Percentiles rank a stretch among this genome's conserved stretches.
Evolutionary conservation across 2,329 filamentous ascomycete species (phyloP).

Genomic region (Fusarium sp.): DNA sequence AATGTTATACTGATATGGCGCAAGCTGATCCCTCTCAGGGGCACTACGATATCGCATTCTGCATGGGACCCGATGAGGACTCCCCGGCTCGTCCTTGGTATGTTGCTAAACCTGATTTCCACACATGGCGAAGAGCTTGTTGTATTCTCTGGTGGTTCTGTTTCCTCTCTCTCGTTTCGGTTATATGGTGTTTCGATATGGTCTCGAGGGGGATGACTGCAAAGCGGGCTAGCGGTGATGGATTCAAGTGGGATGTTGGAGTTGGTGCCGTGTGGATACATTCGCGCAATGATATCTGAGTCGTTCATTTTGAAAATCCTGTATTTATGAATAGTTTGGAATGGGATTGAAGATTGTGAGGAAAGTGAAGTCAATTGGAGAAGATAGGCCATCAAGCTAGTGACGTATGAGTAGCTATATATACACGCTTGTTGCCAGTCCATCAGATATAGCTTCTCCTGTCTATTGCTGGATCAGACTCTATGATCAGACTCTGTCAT

Average conservation of each 20-base stretch:
- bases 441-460: neutral
- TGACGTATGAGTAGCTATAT: neutral
- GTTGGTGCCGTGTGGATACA: neutral
- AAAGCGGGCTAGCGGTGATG: neutral
- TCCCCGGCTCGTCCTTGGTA: neutral
- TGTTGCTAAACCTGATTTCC: neutral
- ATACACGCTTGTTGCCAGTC: neutral
- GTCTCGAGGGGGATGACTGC: rapidly evolving
- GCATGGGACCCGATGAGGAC: neutral
- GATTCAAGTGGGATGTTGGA: neutral
- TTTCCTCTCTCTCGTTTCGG: conserved; percentile 3
- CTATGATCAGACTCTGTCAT: neutral
- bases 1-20: conserved; percentile 34
- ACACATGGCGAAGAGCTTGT: neutral
- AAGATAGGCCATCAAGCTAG: neutral
- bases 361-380: neutral
- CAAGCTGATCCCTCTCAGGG: neutral
- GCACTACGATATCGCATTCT: neutral
- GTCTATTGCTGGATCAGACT: neutral
- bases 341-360: neutral
- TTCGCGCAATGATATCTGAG: neutral
- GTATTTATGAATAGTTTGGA: neutral
- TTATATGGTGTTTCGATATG: neutral
- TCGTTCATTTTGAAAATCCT: neutral
- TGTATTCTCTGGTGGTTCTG: neutral